Percentiles rank a stretch among this genome's conserved stretches.
Evolutionary conservation across 106 monocot species (phyloP).

Genomic region (Ottelia alismoides): DNA sequence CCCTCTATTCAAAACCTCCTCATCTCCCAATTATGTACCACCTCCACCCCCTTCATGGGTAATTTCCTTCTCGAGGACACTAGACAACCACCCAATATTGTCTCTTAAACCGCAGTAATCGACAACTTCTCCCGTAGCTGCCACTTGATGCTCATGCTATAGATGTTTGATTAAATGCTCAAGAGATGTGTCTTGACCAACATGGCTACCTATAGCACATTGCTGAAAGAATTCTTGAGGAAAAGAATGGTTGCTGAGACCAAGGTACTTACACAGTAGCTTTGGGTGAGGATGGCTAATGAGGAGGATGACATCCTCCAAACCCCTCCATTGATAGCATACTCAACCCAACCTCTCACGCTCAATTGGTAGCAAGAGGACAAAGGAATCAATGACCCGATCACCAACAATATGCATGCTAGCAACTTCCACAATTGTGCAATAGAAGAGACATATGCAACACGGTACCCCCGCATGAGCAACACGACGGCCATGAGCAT

Average conservation of each 20-base stretch:
- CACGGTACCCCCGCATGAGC: no score
- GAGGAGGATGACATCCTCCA: constrained; percentile 14
- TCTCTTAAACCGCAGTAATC: constrained; percentile 57
- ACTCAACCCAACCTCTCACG: no score
- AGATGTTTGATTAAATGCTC: constrained; percentile 65
- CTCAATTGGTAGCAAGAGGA: no score
- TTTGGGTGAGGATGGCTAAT: constrained; percentile 49
- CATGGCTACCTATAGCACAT: constrained; percentile 48
- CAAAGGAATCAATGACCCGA: no score
- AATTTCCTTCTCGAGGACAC: constrained; percentile 25
- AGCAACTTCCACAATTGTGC: no score
- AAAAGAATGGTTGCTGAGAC: constrained; percentile 30
- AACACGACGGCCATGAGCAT: no score
- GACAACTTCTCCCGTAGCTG: constrained; percentile 36
- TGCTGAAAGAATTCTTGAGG: constrained; percentile 51
- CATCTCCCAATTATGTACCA: constrained; percentile 35
- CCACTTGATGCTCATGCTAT: constrained; percentile 21
- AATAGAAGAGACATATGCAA: no score
- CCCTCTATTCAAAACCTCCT: constrained; percentile 58
- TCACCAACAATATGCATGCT: no score
- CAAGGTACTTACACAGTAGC: constrained; percentile 26
- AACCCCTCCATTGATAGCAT: no score
- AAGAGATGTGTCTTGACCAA: constrained; percentile 33
- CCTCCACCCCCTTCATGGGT: constrained; percentile 14
- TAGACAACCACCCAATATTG: constrained; percentile 35